A percentile compares a stretch with the other conserved stretches of the same genome.
These are phyloP conservation scores for Suhomyces chickasaworum DNA, from an alignment of 1,139 yeast genomes.

Conservation along the genomic window DNA sequence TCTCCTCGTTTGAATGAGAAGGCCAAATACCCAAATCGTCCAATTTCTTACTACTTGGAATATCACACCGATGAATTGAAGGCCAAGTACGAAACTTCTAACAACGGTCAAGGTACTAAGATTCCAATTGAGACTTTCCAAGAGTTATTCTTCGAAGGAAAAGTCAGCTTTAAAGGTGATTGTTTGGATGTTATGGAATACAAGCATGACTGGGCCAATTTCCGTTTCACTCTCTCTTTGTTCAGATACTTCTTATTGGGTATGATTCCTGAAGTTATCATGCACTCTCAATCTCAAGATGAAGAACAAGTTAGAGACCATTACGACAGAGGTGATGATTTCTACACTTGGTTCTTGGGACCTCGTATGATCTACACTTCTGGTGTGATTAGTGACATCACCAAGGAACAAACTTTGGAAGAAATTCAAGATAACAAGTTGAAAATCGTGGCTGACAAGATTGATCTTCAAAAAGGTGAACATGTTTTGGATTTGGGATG, in stretches of 20 bases:
- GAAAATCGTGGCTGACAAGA: conserved; percentile 85
- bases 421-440: conserved; percentile 89
- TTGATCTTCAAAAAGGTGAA: conserved; percentile 72
- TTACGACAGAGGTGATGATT: conserved; percentile 96
- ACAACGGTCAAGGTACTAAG: conserved; percentile 64
- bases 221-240: conserved; percentile 74
- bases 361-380: conserved; percentile 94
- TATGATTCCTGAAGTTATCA: conserved; percentile 88
- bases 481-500: conserved; percentile 83
- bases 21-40: conserved; percentile 73
- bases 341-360: conserved; percentile 91
- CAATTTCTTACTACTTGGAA: conserved; percentile 77
- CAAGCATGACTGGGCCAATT: conserved; percentile 90
- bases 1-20: conserved; percentile 84
- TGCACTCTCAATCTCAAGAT: conserved; percentile 92
- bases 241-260: conserved; percentile 84
- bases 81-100: conserved; percentile 59
- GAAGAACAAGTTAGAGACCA: conserved; percentile 96
- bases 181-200: conserved; percentile 79
- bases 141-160: conserved; percentile 79
- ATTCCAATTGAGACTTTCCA: conserved; percentile 94
- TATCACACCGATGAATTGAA: conserved; percentile 78
- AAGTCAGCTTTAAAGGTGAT: conserved; percentile 88
- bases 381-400: conserved; percentile 76
- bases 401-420: conserved; percentile 75